Evolutionary conservation across 768 basidiomycete genomes (phyloP).

Genomic region (Kwoniella bestiolae): DNA sequence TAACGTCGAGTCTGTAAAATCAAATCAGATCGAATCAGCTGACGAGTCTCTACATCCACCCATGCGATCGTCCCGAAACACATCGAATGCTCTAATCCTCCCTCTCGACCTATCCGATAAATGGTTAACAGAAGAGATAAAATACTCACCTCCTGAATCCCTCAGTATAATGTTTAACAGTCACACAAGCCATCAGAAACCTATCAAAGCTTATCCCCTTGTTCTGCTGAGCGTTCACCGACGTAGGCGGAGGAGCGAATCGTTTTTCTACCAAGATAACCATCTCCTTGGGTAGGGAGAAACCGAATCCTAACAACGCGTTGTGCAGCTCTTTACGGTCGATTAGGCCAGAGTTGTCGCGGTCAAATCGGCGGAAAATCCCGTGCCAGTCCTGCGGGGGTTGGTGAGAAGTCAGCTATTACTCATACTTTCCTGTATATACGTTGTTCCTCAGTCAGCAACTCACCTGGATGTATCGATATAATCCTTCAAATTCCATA

Average conservation of each 20-base stretch:
- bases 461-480: slow-evolving; percentile 55
- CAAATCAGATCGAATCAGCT: not conserved
- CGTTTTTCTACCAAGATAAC: slow-evolving; percentile 55
- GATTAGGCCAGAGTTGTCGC: slow-evolving; percentile 55
- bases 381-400: slow-evolving; percentile 54
- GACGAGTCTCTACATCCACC: too few species aligned
- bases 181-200: slow-evolving; percentile 58
- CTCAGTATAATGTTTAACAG: slow-evolving; percentile 58
- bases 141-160: slow-evolving; percentile 51
- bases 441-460: too few species aligned
- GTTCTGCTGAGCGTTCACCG: slow-evolving; percentile 7
- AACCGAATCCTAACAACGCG: slow-evolving; percentile 55
- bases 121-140: not conserved
- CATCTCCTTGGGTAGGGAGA: slow-evolving; percentile 54
- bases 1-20: slow-evolving; percentile 39
- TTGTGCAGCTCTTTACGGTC: slow-evolving; percentile 56
- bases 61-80: too few species aligned
- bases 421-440: too few species aligned
- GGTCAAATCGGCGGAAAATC: slow-evolving; percentile 57
- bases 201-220: slow-evolving; percentile 56
- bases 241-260: slow-evolving; percentile 48
- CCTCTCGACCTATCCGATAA: too few species aligned
- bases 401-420: too few species aligned
- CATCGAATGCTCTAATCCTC: too few species aligned
- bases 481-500: slow-evolving; percentile 56